phyloP scores from a whole-genome alignment of 352 stramenopile genomes.

The Globisporangium yorkense region DNA sequence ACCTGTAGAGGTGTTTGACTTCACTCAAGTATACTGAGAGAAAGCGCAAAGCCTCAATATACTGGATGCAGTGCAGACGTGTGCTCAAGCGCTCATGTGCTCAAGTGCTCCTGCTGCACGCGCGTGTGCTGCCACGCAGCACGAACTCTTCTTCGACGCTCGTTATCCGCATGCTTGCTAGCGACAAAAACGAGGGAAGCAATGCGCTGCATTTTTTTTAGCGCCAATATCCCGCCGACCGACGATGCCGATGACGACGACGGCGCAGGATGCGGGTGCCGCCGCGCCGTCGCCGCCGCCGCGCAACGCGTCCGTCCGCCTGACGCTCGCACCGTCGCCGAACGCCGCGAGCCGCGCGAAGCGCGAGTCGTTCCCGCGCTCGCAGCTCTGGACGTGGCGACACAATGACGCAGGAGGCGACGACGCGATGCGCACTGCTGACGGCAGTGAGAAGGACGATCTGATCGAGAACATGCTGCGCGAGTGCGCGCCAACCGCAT shows the following conservation, averaged over 20 bases:
- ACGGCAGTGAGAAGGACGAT: slow-evolving; percentile 21
- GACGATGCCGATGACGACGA: background rate
- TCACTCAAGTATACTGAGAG: too few species aligned
- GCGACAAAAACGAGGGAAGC: too few species aligned
- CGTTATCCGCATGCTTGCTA: too few species aligned
- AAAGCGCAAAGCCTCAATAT: too few species aligned
- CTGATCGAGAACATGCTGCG: slow-evolving; percentile 52
- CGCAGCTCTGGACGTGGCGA: slow-evolving; percentile 56
- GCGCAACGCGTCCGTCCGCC: background rate
- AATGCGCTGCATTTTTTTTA: too few species aligned
- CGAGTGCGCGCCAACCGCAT: slow-evolving; percentile 28
- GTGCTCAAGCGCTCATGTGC: too few species aligned
- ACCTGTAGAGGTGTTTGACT: too few species aligned
- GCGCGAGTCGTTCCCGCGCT: slow-evolving; percentile 44
- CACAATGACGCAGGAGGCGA: slow-evolving; percentile 5
- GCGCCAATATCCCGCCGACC: too few species aligned
- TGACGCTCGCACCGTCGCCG: slow-evolving; percentile 3
- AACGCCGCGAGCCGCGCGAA: slow-evolving; percentile 11
- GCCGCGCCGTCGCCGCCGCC: background rate
- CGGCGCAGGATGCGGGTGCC: background rate
- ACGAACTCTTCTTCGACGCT: too few species aligned
- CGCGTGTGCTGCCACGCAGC: too few species aligned
- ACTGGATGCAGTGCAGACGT: too few species aligned
- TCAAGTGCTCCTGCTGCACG: too few species aligned
- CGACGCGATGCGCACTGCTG: background rate